Evolutionary conservation across 768 basidiomycete genomes (phyloP), one percentile per base, ranked within the genome.

Genomic region (Hemileccinum rubropunctum): DNA sequence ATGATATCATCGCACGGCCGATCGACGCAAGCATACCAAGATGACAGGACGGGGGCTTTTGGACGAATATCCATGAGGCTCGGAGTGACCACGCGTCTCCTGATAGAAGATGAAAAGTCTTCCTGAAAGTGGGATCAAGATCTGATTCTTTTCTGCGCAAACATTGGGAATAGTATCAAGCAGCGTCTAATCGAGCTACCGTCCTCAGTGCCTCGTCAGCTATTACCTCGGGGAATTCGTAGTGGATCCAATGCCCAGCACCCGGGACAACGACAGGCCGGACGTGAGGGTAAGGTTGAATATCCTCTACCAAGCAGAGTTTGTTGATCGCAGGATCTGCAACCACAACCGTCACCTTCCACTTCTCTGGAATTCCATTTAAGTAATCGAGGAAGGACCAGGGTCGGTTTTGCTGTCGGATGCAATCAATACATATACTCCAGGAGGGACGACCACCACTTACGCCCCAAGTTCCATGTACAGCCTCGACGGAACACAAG

Each of bases 181-280:
- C 28, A 4, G 11, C 2, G 11, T 30, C 28, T 30, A 30, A 30
- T 8, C 8, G 28, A 30, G 28, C 50, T 2, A 60, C 51, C 11
- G 41, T 50, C 40, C 48, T 54, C 20, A 60, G 41, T 13, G 55
- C 60, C 27, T 52, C 53, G 17, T 56, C 42, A 4, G 63, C 52
- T 0, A 67, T 56, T 21, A 48, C 48, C 6, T 67, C 54, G 0
- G 65, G 66, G 18, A 58, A 56, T 30, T 68, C 65, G 14, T 23
- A 51, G 28, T 63, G 66, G 13, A 68, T 61, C 55, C 59, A 68
- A 39, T 66, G 65, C 1, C 52, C 51, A 4, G 56, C 53, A 0
- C 61, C 59, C 0, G 57, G 48, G 2, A 66, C 43, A 7, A 51
- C 15, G 14, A 57, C 40, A 1, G 28, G 17, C 14, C 43, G 50